Evolutionary conservation across 139 green algal species (phyloP).

Genomic region (Haematococcus sp.): DNA sequence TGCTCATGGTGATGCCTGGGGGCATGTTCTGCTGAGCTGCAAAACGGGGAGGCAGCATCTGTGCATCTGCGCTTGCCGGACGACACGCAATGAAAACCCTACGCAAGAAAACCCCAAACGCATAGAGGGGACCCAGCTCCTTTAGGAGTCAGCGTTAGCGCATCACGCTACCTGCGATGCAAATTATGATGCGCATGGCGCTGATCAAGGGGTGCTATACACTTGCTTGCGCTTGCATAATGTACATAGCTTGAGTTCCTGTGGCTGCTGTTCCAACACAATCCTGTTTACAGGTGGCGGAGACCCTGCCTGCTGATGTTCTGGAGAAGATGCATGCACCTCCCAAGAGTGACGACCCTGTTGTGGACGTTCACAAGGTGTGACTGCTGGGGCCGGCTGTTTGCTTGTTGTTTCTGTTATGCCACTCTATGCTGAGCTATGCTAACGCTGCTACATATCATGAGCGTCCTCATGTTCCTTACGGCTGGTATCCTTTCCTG

Average conservation of each 20-base stretch:
- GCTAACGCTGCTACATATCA: too few species aligned
- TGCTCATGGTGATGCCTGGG: too few species aligned
- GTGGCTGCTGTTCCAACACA: not conserved
- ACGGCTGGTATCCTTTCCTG: too few species aligned
- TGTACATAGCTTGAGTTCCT: not conserved
- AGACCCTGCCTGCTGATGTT: constrained; percentile 66
- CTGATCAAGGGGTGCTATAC: too few species aligned
- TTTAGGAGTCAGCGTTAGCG: too few species aligned
- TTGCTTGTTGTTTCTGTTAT: too few species aligned
- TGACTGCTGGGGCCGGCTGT: too few species aligned
- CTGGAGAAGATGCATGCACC: constrained; percentile 79
- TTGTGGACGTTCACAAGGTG: constrained; percentile 44
- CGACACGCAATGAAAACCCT: not conserved
- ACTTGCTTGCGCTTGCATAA: not conserved
- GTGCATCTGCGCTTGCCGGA: not conserved
- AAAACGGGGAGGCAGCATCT: not conserved
- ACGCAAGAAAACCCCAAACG: not conserved
- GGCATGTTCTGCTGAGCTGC: not conserved
- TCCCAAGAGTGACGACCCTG: constrained; percentile 57
- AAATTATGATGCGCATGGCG: too few species aligned
- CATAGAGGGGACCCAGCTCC: not conserved
- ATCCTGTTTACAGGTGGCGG: constrained; percentile 71
- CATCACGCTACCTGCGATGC: too few species aligned
- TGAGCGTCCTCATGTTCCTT: too few species aligned
- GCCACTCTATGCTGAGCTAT: too few species aligned